Evolutionary conservation across 202 grass and related monocot species (phyloP).

Genomic region (Tripidium arundinaceum): DNA sequence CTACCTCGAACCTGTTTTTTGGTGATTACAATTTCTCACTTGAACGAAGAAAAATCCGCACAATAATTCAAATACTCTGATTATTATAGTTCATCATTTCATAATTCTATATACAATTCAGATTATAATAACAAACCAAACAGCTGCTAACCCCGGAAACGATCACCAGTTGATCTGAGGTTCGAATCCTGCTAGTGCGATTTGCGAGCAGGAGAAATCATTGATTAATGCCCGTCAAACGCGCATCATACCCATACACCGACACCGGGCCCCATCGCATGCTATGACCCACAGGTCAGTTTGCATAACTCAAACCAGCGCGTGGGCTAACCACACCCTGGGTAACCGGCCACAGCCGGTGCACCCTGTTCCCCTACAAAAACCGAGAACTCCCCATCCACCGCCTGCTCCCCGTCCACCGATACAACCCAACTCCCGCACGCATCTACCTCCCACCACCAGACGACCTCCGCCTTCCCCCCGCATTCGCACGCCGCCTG

Average conservation of each 20-base stretch:
- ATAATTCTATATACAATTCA: too few relatives aligned
- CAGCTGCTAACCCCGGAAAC: not conserved
- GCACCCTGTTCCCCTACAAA: not conserved
- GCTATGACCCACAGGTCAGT: not conserved
- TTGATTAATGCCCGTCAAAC: not conserved
- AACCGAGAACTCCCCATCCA: not conserved
- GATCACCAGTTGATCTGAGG: not conserved
- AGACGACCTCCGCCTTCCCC: not conserved
- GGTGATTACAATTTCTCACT: not conserved
- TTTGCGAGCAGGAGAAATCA: not conserved
- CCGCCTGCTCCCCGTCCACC: slow-evolving; percentile 18
- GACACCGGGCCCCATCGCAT: not conserved
- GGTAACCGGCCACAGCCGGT: slow-evolving; percentile 29
- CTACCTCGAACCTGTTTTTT: not conserved
- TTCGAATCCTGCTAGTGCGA: not conserved
- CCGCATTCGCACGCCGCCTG: not conserved
- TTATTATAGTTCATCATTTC: not conserved
- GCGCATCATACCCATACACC: not conserved
- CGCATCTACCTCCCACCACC: not conserved
- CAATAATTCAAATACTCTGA: not conserved
- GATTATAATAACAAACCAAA: not conserved
- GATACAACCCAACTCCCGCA: not conserved
- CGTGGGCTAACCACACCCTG: not conserved
- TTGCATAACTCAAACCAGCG: accelerated
- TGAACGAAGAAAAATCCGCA: not conserved